Evolutionary conservation across 2,329 filamentous ascomycete species (phyloP).

Genomic region (Penicillium brasilianum): DNA sequence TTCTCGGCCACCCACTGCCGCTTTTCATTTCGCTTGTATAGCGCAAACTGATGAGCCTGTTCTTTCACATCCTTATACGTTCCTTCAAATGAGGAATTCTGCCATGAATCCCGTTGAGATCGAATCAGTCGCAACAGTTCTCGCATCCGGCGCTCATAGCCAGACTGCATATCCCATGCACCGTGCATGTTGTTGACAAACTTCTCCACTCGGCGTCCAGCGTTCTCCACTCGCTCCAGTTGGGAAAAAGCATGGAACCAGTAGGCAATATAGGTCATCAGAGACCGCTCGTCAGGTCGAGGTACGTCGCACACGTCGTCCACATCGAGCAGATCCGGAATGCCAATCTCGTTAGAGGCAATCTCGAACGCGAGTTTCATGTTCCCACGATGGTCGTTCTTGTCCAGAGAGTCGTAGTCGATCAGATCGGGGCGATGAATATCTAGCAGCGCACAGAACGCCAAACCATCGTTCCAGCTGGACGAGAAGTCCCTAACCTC

Average conservation of each 20-base stretch:
- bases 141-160: slow-evolving; percentile 88
- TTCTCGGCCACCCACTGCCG: slow-evolving; percentile 97
- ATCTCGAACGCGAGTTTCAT: slow-evolving; percentile 99
- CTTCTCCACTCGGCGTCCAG: slow-evolving; percentile 93
- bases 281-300: slow-evolving; percentile 90
- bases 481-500: slow-evolving; percentile 92
- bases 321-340: slow-evolving; percentile 92
- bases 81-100: slow-evolving; percentile 80
- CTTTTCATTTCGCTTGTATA: slow-evolving; percentile 91
- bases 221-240: slow-evolving; percentile 98
- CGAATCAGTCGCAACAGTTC: slow-evolving; percentile 77
- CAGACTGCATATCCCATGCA: slow-evolving; percentile 99
- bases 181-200: slow-evolving; percentile 99
- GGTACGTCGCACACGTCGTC: slow-evolving; percentile 97
- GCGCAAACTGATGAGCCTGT: slow-evolving; percentile 78
- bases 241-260: slow-evolving; percentile 99
- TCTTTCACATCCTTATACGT: slow-evolving; percentile 91
- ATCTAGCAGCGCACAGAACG: slow-evolving; percentile 93
- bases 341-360: slow-evolving; percentile 93
- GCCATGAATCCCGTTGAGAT: slow-evolving; percentile 76
- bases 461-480: slow-evolving; percentile 97
- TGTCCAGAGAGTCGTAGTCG: slow-evolving; percentile 93
- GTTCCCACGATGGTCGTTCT: slow-evolving; percentile 90
- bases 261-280: slow-evolving; percentile 99
- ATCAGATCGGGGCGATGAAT: slow-evolving; percentile 97